Evolutionary conservation across 495 filamentous ascomycete genomes (phyloP).

Genomic region (Tuber microsphaerosporum): DNA sequence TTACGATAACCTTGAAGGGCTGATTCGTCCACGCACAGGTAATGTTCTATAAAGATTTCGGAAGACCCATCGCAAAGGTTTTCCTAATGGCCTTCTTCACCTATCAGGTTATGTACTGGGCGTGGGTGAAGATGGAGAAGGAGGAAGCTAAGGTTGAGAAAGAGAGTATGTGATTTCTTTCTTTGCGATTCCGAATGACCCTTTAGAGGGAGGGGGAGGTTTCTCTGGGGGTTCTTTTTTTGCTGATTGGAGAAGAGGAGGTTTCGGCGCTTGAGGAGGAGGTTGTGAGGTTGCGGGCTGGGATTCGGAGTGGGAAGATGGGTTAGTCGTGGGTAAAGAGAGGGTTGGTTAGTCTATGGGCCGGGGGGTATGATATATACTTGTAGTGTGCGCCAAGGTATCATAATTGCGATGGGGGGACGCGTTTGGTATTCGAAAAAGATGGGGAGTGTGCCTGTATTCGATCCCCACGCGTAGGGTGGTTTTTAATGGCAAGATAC

Average conservation of each 20-base stretch:
- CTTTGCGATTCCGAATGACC: neutral
- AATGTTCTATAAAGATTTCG: constrained; percentile 70
- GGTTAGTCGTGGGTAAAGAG: neutral
- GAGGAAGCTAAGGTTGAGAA: constrained; percentile 49
- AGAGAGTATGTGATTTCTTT: constrained; percentile 44
- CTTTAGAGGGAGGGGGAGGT: neutral
- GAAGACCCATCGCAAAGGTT: constrained; percentile 72
- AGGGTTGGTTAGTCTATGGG: too few species aligned
- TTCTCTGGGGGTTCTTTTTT: neutral
- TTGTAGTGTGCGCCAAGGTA: neutral
- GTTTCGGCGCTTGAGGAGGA: constrained; percentile 21
- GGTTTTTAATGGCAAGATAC: too few species aligned
- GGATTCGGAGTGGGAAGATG: neutral
- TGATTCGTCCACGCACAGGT: constrained; percentile 47
- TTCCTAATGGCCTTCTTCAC: constrained; percentile 79
- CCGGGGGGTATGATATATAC: too few species aligned
- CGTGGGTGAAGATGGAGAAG: constrained; percentile 83
- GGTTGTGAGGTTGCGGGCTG: constrained; percentile 18
- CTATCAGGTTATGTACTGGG: constrained; percentile 78
- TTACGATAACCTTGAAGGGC: neutral
- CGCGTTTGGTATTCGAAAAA: too few species aligned
- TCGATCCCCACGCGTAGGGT: too few species aligned
- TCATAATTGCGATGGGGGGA: neutral
- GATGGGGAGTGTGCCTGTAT: too few species aligned
- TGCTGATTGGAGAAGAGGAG: constrained; percentile 26